phyloP scores from a whole-genome alignment of 2,329 filamentous ascomycete species.

The Didymella keratinophila region DNA sequence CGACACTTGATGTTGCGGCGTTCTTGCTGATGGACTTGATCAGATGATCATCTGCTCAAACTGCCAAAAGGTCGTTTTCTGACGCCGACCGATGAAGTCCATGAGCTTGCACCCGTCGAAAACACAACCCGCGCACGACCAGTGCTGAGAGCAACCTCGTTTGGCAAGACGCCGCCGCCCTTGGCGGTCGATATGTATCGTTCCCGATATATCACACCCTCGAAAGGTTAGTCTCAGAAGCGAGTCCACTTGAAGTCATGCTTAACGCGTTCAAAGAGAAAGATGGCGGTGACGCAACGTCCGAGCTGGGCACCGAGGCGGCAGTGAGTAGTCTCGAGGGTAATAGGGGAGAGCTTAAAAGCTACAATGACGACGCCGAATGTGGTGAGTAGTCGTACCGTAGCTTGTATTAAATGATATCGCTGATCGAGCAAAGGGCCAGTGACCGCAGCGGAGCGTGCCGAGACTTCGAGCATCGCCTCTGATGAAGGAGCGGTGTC shows the following conservation, averaged over 20 bases:
- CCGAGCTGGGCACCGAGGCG: not conserved
- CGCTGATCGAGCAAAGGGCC: not conserved
- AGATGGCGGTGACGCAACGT: not conserved
- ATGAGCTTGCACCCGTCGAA: not conserved
- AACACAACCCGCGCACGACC: not conserved
- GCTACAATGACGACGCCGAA: not conserved
- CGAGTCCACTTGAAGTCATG: not conserved
- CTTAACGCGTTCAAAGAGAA: not conserved
- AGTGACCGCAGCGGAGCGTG: not conserved
- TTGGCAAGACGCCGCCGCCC: not conserved
- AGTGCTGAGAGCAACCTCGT: no score
- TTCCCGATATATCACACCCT: not conserved
- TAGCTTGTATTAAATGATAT: not conserved
- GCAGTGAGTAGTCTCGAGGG: not conserved
- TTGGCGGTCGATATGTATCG: not conserved
- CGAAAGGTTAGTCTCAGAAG: not conserved
- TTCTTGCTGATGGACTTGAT: not conserved
- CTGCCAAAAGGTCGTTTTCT: not conserved
- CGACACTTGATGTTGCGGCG: no score
- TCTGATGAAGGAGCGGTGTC: not conserved
- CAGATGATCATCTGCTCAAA: slow-evolving; percentile 3
- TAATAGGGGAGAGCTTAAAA: not conserved
- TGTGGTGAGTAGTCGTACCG: not conserved
- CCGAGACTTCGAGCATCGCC: not conserved
- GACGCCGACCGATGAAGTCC: not conserved